Evolutionary conservation across 495 filamentous ascomycete genomes (phyloP).

Genomic region (Staphylotrichum longicolle): DNA sequence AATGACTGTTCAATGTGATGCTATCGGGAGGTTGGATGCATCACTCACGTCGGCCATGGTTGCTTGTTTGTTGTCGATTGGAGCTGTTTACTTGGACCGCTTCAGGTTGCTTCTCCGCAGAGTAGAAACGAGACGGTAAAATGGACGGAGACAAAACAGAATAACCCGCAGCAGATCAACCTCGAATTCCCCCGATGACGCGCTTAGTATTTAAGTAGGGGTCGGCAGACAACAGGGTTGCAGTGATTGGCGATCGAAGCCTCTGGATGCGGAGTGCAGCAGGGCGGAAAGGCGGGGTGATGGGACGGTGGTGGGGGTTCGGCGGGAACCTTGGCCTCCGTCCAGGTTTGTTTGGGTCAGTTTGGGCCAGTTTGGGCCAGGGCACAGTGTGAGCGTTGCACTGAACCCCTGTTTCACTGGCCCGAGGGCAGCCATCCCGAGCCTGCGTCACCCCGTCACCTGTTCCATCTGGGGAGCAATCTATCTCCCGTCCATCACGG

Average conservation of each 20-base stretch:
- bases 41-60: conserved; percentile 15
- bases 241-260: conserved; percentile 11
- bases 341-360: background rate
- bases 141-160: background rate
- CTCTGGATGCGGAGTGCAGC: conserved; percentile 18
- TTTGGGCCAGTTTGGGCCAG: background rate
- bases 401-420: conserved; percentile 12
- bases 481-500: background rate
- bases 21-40: background rate
- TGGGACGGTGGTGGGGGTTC: conserved; percentile 11
- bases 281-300: conserved; percentile 19
- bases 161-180: background rate
- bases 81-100: no score
- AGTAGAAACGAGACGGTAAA: background rate
- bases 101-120: no score
- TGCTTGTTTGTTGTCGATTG: no score
- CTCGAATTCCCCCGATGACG: background rate
- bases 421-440: background rate
- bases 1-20: background rate
- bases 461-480: conserved; percentile 7
- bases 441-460: conserved; percentile 10
- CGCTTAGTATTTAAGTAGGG: conserved; percentile 10
- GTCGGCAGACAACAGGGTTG: conserved; percentile 14
- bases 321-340: background rate
- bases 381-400: conserved; percentile 5